Evolutionary conservation across 192 early-diverging fungal species (phyloP), one percentile per base, ranked within the genome.

Genomic region (Backusella liffmaniae): DNA sequence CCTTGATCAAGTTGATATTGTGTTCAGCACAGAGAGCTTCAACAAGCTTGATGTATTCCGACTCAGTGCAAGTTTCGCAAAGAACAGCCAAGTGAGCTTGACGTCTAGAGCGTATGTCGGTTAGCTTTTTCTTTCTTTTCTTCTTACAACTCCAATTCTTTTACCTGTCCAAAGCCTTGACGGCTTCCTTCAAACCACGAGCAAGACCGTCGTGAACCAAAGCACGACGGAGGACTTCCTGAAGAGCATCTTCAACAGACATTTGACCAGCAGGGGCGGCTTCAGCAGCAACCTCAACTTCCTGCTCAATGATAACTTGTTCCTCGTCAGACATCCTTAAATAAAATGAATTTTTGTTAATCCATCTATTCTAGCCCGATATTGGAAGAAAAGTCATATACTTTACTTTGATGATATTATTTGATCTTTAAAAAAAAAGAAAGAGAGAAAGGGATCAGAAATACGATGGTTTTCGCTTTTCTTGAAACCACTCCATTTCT

Each of bases 21-120:
- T 98, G 96, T 91, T 98, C 95, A 76, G 91, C 93, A 90, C 97
- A 99, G 76, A 99, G 93, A 76, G 97, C 96, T 90, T 97, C 96
- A 77, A 99, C 92, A 66, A 99, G 91, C 87, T 96, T 91, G 81
- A 96, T 88, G 89, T 97, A 96, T 84, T 96, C 95, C 76, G 94
- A 91, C 90, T 99, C 96, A 85, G 94, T 95, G 89, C 94, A 95
- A 84, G 94, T 90, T 90, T 98, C 96, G 82, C 92, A 92, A 79
- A 97, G 94, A 79, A 99, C 96, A 88, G 94, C 95, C 76, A 99
- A 93, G 82, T 95, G 93, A 88, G 96, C 97, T 80, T 96, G 93
- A 79, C 73, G 69, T 70, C 78, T 79, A 4, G 26, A 67, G 18
- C 15, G 10, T 18, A 37, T 37, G 16, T 67, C 66, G 36, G 10